Evolutionary conservation across 2,329 filamentous ascomycete species (phyloP), one percentile per base, ranked within the genome.

Genomic region (Helotiales sp.): DNA sequence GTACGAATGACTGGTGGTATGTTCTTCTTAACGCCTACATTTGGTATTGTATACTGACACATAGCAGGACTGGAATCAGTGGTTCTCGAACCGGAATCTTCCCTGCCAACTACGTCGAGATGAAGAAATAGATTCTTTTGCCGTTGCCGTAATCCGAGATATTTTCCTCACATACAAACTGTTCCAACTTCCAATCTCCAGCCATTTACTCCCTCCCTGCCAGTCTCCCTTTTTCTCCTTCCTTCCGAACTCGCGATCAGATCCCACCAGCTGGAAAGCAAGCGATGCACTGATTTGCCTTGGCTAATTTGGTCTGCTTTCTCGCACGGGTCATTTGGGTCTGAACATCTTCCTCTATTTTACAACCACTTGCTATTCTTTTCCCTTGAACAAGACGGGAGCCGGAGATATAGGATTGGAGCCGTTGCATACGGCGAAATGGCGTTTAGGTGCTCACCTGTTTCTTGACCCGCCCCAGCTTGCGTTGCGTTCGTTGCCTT

Each of bases 1-100:
- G 91, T 74, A 91, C 93, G 66, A 94, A 93, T 65, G 95, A 98
- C 79, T 98, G 95, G 95, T 98, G 95, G 89, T 91, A 84, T 74
- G 88, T 86, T 28, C 3, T 22, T 28, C 22, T 15, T 58, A 24
- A 40, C 6, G 2, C 37, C 26, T n/a, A 22, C 1, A 13, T 4
- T 24, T 30, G 45, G 6, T 49, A 13, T 34, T 24, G 57, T 64
- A 60, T 37, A 45, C n/a, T 66, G 67, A 70, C 73, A 24, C 67
- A 37, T 40, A 68, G 69, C 72, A 91, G 89, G 96, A 98, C 95
- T 20, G 96, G 96, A 28, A 90, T 91, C 80, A 89, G 97, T 75
- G 94, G 94, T 32, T 86, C 89, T 71, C 87, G 89, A 73, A 92
- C 94, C 64, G 96, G 96, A 43, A 97, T 97, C 72, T 99, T 99